phyloP scores from a whole-genome alignment of 371 early-diverging fungal genomes.

The Saksenaea vasiformis region DNA sequence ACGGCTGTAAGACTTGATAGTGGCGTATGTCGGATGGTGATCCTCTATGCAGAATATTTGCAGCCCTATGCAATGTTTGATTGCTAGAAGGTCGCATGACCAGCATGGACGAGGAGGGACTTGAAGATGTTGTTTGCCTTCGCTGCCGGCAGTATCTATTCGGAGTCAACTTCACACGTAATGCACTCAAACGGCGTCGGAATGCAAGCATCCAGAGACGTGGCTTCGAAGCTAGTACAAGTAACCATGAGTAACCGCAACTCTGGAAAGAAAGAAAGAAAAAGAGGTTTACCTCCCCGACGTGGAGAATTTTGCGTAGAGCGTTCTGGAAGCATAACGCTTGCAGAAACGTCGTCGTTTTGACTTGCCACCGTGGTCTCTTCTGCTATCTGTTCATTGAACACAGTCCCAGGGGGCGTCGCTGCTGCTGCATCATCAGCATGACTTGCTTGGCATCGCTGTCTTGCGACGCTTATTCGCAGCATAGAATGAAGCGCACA shows the following conservation, averaged over 20 bases:
- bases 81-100: neutral
- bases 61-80: conserved; percentile 3
- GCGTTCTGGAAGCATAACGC: too few relatives aligned
- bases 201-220: too few relatives aligned
- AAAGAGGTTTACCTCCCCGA: too few relatives aligned
- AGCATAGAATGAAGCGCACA: conserved; percentile 23
- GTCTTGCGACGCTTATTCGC: conserved; percentile 12
- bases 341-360: too few relatives aligned
- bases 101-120: neutral
- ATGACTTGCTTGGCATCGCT: conserved; percentile 19
- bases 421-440: neutral
- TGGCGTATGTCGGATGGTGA: conserved; percentile 4
- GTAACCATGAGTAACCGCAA: too few relatives aligned
- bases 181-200: too few relatives aligned
- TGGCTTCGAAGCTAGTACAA: too few relatives aligned
- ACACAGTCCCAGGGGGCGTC: neutral
- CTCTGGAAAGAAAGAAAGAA: too few relatives aligned
- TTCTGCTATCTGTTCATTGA: neutral
- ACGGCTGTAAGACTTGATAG: conserved; percentile 11
- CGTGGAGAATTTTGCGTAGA: neutral
- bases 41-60: conserved; percentile 1
- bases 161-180: too few relatives aligned
- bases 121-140: too few relatives aligned
- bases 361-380: too few relatives aligned
- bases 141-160: too few relatives aligned